Evolutionary conservation across 257 asterid species (phyloP), one percentile per base, ranked within the genome.

Genomic region (Ajuga chamaepitys): DNA sequence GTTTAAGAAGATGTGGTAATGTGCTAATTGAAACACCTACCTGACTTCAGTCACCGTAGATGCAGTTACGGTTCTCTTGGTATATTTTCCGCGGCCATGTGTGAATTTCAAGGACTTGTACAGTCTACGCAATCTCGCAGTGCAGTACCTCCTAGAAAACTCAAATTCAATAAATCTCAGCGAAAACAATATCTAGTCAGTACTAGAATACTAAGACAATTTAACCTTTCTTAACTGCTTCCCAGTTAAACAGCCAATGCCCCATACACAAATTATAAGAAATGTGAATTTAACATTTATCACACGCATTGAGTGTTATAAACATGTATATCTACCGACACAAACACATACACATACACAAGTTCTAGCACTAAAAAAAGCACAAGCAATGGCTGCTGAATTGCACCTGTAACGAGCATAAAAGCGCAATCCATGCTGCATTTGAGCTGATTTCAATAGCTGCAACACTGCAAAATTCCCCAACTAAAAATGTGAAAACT

Each of bases 391-490:
- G 10, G 32, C 4, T 44, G 45, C 58, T 17, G 35, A 67, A 64
- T 50, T 35, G 17, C 74, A 94, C 99, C 99, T 76, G 79, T 94
- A 94, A 57, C 97, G 95, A 64, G 89, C 64, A 68, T 90, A 94
- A 81, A 84, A 80, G 25, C 97, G 97, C 85, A 94, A 85, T 51
- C 99, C 99, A 69, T 94, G 99, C 91, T 94, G 97, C 99, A 88
- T 86, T 78, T 94, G 99, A 66, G 99, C 87, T 70, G 95, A 84
- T 82, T 94, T 94, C 84, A 88, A 67, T 21, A 90, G 89, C 81
- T 86, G 95, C 83, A 88, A 78, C 64, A 94, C 99, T 88, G 84
- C 51, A 74, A 34, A 70, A 75, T 34, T n/a, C 46, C 64, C 62
- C 74, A 62, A 16, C 20, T 51, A 63, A 70, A 28, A 35, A 17